A percentile compares a stretch with the other conserved stretches of the same genome.
Conservation (phyloP, 169 alveolate species). For the Cardiosporidium cionae region DNA sequence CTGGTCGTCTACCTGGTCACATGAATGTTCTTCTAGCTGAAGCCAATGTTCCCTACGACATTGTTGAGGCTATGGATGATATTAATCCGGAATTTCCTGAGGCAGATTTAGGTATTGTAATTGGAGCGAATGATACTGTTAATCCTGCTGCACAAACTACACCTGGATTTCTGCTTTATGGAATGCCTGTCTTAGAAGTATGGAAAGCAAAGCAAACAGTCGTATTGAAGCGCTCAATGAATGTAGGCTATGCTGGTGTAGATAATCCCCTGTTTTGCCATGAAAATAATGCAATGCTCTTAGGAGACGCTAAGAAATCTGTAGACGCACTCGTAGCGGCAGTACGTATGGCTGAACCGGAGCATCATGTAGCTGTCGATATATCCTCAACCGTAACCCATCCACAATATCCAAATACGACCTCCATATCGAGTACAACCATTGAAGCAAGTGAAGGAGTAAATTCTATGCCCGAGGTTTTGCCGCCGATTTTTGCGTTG, state of each 20-base stretch:
- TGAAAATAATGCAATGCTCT: slow-evolving; percentile 73
- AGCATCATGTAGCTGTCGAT: background rate
- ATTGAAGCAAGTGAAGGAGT: background rate
- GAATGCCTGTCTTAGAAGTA: slow-evolving; percentile 90
- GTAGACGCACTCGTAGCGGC: slow-evolving; percentile 33
- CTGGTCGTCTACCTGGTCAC: slow-evolving; percentile 95
- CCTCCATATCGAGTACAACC: background rate
- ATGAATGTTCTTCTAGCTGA: slow-evolving; percentile 91
- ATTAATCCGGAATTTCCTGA: slow-evolving; percentile 56
- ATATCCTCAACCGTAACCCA: no score
- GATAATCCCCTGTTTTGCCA: slow-evolving; percentile 84
- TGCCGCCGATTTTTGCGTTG: background rate
- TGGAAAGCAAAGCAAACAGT: slow-evolving; percentile 82
- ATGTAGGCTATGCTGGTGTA: slow-evolving; percentile 87
- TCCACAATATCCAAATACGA: slow-evolving; percentile 5
- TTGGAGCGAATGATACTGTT: slow-evolving; percentile 91
- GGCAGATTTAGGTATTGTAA: slow-evolving; percentile 75
- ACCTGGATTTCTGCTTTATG: slow-evolving; percentile 76
- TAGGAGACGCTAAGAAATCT: slow-evolving; percentile 74
- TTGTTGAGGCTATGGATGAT: slow-evolving; percentile 88
- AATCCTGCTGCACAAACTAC: slow-evolving; percentile 82
- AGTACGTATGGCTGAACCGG: slow-evolving; percentile 13
- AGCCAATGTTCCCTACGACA: slow-evolving; percentile 86
- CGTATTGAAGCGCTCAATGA: slow-evolving; percentile 81
- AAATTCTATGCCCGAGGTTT: slow-evolving; percentile 26